These are phyloP conservation scores for Debaryomycetaceae sp. DNA, from an alignment of 1,139 yeast genomes.

Conservation along the genomic window DNA sequence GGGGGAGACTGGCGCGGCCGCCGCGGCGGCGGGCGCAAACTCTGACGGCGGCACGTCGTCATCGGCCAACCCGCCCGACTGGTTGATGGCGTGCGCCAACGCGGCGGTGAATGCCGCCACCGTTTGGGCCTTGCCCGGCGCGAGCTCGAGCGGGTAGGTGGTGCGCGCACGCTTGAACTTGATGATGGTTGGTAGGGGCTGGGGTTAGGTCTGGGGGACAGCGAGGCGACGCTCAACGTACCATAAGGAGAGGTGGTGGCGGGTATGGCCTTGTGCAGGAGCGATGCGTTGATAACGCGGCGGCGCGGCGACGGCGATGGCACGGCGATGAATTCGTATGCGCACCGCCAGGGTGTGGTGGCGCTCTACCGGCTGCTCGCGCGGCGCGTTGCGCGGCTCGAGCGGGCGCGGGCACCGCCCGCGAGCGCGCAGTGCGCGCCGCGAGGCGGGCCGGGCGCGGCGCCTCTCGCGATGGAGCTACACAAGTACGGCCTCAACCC, in stretches of 20 bases:
- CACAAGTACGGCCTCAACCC: constrained; percentile 3
- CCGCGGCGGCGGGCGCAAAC: constrained; percentile 24
- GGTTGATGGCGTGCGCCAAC: constrained; percentile 25
- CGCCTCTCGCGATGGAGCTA: constrained; percentile 2
- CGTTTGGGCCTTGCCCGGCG: constrained; percentile 15
- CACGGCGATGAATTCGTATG: too few relatives aligned
- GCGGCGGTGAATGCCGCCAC: constrained; percentile 19
- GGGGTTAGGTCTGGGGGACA: constrained; percentile 27
- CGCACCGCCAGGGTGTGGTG: constrained; percentile 8
- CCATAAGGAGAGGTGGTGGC: constrained; percentile 1
- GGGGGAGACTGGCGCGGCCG: constrained; percentile 10
- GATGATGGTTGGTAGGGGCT: constrained; percentile 25
- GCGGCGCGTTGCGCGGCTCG: constrained; percentile 13
- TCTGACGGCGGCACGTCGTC: constrained; percentile 30
- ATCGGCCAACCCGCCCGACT: constrained; percentile 44
- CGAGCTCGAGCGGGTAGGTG: constrained; percentile 36
- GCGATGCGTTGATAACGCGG: too few relatives aligned
- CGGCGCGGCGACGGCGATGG: neutral
- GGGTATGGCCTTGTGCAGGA: neutral
- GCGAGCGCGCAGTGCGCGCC: too few relatives aligned
- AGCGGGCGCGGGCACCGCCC: too few relatives aligned
- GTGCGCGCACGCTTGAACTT: constrained; percentile 41
- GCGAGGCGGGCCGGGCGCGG: too few relatives aligned
- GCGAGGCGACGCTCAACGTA: neutral
- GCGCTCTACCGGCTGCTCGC: constrained; percentile 20